Evolutionary conservation across 345 rosid species (phyloP).

Genomic region (Boechera retrofracta): DNA sequence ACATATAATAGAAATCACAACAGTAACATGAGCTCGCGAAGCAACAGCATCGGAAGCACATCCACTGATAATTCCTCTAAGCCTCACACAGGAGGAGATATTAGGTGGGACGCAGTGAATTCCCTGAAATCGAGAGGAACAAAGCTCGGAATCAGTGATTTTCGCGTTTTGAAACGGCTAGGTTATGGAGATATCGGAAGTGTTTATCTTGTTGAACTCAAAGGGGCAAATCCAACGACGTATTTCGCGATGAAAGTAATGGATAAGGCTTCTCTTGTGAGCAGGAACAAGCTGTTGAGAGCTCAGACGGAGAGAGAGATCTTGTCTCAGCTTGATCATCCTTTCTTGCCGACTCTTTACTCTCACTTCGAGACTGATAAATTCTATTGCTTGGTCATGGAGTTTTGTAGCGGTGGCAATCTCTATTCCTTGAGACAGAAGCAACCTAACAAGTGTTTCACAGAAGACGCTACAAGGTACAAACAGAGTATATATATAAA

Average conservation of each 20-base stretch:
- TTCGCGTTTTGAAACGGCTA: conserved; percentile 67
- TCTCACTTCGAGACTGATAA: conserved; percentile 69
- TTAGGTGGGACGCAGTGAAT: conserved; percentile 61
- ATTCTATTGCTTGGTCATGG: conserved; percentile 79
- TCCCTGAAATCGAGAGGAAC: conserved; percentile 35
- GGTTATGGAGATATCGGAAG: conserved; percentile 96
- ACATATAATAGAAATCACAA: not conserved
- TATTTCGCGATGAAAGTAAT: conserved; percentile 82
- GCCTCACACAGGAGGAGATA: conserved; percentile 56
- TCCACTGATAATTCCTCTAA: conserved; percentile 41
- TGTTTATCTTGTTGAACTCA: conserved; percentile 76
- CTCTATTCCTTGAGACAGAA: conserved; percentile 79
- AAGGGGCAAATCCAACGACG: conserved; percentile 54
- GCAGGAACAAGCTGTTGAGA: conserved; percentile 70
- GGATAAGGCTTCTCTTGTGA: conserved; percentile 71
- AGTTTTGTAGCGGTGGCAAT: conserved; percentile 90
- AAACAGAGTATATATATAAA: conserved; percentile 2
- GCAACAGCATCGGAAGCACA: conserved; percentile 32
- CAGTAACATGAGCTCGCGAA: conserved; percentile 25
- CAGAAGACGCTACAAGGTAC: conserved; percentile 69
- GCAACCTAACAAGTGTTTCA: conserved; percentile 67
- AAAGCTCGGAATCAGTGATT: conserved; percentile 54
- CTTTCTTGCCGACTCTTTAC: conserved; percentile 79
- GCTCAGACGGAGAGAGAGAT: conserved; percentile 77
- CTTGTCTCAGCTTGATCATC: conserved; percentile 75